These are phyloP conservation scores for Hibiscus syriacus DNA, from an alignment of 345 rosid genomes.

Conservation along the genomic window DNA sequence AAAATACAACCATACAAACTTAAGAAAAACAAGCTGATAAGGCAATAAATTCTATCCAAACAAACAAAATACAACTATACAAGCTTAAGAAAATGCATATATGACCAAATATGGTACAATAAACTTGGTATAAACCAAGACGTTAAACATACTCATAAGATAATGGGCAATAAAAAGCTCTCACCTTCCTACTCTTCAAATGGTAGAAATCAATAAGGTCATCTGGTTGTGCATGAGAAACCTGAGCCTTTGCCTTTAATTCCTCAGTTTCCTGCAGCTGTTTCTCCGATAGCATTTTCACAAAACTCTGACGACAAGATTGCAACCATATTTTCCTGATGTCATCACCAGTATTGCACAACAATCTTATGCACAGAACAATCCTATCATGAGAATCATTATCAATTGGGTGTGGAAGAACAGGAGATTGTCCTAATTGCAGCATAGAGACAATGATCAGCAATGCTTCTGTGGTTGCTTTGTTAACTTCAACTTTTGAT, in stretches of 20 bases:
- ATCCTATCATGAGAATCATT: slow-evolving; percentile 86
- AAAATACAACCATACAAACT: too few species aligned
- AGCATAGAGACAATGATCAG: slow-evolving; percentile 84
- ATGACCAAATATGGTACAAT: neutral
- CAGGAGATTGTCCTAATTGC: slow-evolving; percentile 88
- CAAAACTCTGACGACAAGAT: slow-evolving; percentile 87
- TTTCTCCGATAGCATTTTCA: slow-evolving; percentile 91
- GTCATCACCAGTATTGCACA: slow-evolving; percentile 80
- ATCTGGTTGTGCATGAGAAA: slow-evolving; percentile 93
- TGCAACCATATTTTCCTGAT: slow-evolving; percentile 81
- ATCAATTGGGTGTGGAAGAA: slow-evolving; percentile 91
- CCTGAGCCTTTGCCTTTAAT: slow-evolving; percentile 85
- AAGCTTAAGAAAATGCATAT: neutral
- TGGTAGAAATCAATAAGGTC: slow-evolving; percentile 97
- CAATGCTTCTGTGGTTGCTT: slow-evolving; percentile 53
- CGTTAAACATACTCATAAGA: neutral
- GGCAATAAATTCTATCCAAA: neutral
- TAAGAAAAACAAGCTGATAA: neutral
- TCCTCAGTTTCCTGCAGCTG: slow-evolving; percentile 80
- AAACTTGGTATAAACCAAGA: neutral
- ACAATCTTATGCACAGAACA: slow-evolving; percentile 64
- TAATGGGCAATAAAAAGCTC: neutral
- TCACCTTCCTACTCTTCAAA: slow-evolving; percentile 95
- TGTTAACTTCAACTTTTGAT: slow-evolving; percentile 69
- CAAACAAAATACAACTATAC: neutral